Evolutionary conservation across 2,329 filamentous ascomycete genomes (phyloP).

Genomic region (Gliomastix tumulicola): DNA sequence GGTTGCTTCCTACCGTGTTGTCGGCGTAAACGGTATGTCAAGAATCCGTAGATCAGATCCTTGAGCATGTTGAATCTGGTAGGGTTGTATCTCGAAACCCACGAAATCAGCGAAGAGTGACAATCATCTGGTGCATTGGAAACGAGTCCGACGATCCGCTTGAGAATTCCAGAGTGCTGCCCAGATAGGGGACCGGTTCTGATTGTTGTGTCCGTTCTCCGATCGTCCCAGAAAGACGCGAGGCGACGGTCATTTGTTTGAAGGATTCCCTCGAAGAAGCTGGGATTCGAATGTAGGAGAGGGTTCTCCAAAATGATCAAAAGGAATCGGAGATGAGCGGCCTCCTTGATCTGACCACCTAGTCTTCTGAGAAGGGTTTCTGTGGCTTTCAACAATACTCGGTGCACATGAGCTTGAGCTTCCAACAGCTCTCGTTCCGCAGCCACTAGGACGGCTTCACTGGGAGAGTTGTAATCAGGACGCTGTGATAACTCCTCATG

Average conservation of each 20-base stretch:
- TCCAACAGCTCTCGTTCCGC: slow-evolving; percentile 40
- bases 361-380: slow-evolving; percentile 78
- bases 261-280: slow-evolving; percentile 31
- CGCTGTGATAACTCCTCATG: slow-evolving; percentile 33
- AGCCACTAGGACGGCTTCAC: slow-evolving; percentile 28
- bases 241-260: too few relatives aligned
- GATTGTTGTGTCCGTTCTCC: slow-evolving; percentile 12
- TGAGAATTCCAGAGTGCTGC: slow-evolving; percentile 77
- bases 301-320: slow-evolving; percentile 76
- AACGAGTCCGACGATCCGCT: slow-evolving; percentile 73
- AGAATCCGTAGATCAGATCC: slow-evolving; percentile 69
- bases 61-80: slow-evolving; percentile 65
- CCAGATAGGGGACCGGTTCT: slow-evolving; percentile 43
- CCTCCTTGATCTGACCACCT: slow-evolving; percentile 58
- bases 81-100: slow-evolving; percentile 68
- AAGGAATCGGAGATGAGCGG: slow-evolving; percentile 69
- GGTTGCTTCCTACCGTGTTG: slow-evolving; percentile 62
- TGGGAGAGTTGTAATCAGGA: slow-evolving; percentile 17
- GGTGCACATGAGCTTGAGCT: slow-evolving; percentile 63
- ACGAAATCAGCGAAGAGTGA: slow-evolving; percentile 69
- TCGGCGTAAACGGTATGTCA: slow-evolving; percentile 71
- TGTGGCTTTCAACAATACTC: slow-evolving; percentile 67
- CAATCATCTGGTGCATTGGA: slow-evolving; percentile 70
- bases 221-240: slow-evolving; percentile 15
- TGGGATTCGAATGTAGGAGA: slow-evolving; percentile 48